A percentile compares a stretch with the other conserved stretches of the same genome.
phyloP scores from a whole-genome alignment of 2,329 filamentous ascomycete species.

The Sordariomycetes sp. region DNA sequence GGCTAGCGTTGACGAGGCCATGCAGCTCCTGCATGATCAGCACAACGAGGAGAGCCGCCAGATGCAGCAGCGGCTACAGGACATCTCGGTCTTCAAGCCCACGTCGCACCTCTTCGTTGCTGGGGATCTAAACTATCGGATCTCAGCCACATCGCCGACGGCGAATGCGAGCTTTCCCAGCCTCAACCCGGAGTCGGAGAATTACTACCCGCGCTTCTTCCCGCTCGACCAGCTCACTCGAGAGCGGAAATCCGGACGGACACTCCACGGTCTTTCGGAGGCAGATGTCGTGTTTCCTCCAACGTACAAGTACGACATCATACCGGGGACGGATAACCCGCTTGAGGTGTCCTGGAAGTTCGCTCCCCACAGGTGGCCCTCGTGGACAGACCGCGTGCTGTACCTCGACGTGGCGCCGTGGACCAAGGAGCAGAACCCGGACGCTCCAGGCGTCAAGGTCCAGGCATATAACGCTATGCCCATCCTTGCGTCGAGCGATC shows the following conservation, averaged over 20 bases:
- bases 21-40: conserved; percentile 21
- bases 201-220: conserved; percentile 59
- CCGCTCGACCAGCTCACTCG: conserved; percentile 66
- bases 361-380: conserved; percentile 75
- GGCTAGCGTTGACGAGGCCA: conserved; percentile 11
- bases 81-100: conserved; percentile 62
- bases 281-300: conserved; percentile 69
- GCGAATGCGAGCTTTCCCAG: conserved; percentile 53
- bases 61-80: conserved; percentile 36
- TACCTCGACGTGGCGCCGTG: conserved; percentile 56
- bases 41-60: conserved; percentile 20
- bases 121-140: conserved; percentile 93
- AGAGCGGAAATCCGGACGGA: conserved; percentile 58
- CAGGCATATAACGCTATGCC: conserved; percentile 65
- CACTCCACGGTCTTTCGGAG: conserved; percentile 71
- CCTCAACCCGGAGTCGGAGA: conserved; percentile 39
- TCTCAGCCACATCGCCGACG: conserved; percentile 54
- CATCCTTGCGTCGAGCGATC: conserved; percentile 73
- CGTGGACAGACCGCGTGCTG: conserved; percentile 88
- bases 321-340: conserved; percentile 12
- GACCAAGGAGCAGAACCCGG: conserved; percentile 20
- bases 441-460: conserved; percentile 32
- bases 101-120: conserved; percentile 72
- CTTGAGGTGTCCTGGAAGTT: conserved; percentile 52
- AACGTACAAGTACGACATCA: conserved; percentile 77